phyloP scores from a whole-genome alignment of 129 eudicot species.

The Gnaphalium uliginosum region DNA sequence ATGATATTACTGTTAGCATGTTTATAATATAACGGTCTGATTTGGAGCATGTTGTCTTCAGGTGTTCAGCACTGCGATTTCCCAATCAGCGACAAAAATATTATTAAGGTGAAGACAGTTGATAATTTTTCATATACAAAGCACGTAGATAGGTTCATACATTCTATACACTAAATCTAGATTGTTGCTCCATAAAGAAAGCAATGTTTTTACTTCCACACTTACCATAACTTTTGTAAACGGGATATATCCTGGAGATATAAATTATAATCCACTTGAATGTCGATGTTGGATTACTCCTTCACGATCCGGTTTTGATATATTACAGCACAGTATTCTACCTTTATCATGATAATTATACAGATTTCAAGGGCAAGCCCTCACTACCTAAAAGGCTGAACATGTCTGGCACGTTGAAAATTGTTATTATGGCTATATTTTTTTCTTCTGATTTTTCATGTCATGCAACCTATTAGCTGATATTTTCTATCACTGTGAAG shows the following conservation, averaged over 20 bases:
- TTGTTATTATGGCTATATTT: slow-evolving; percentile 21
- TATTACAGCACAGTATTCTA: neutral
- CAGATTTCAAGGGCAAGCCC: neutral
- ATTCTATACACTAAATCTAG: slow-evolving; percentile 15
- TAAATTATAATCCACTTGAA: slow-evolving; percentile 3
- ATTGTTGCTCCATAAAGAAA: slow-evolving; percentile 8
- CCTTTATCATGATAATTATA: neutral
- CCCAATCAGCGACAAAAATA: slow-evolving; percentile 36
- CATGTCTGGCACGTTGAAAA: neutral
- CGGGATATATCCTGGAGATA: neutral
- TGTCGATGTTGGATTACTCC: neutral
- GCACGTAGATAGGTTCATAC: slow-evolving; percentile 10
- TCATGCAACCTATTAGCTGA: slow-evolving; percentile 26
- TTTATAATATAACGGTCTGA: neutral
- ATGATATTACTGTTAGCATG: slow-evolving; percentile 3
- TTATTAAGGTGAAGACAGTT: slow-evolving; percentile 63
- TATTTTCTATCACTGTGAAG: slow-evolving; percentile 42
- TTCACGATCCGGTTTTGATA: neutral
- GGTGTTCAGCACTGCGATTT: slow-evolving; percentile 49
- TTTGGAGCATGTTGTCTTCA: slow-evolving; percentile 38
- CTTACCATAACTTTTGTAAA: neutral
- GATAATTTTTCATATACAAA: neutral
- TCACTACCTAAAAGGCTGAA: neutral
- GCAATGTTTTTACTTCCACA: slow-evolving; percentile 1
- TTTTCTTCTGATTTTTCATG: slow-evolving; percentile 4